Base-by-base conservation (phyloP, 1,284 basidiomycete species). In the Ceratobasidium sp. region DNA sequence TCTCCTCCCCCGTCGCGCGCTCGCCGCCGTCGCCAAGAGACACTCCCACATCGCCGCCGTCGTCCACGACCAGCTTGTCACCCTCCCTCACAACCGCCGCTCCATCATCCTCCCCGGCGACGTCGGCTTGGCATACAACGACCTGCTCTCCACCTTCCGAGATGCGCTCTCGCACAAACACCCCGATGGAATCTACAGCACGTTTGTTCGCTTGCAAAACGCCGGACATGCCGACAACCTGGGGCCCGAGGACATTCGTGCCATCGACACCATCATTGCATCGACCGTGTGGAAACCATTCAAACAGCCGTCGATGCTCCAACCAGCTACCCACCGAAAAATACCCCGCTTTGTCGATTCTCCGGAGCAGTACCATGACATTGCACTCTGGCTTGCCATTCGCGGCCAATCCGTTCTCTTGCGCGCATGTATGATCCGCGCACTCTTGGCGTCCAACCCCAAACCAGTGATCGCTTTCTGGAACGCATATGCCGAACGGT, bases 181-280 rank as follows among this genome's bases (percentile, higher is more conserved):
- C 45, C 9, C 34, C n/a, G 32, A 21, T 36, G 12, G 6, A 14
- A 32, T 65, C 32, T 65, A 46, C 26, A 39, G 30, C 14, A 3
- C 18, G 3, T 53, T 65, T 45, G 21, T 43, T 21, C 36, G 41
- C 18, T 18, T 65, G 21, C 26, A 34, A 26, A 18, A 65, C n/a
- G 62, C 62, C 12, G 62, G 62, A 3, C 62, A 65, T 18, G 62
- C 48, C 48, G 62, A 53, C 34, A 4, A 65, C 32, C 46, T 65
- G 5, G 30, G 46, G 3, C 28, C 26, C 18, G 28, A 48, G 28
- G 62, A 65, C 32, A 26, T 65, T 12, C 18, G 28, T 6, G 36
- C 45, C 14, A 48, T 65, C 10, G 62, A 65, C 36, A 45, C 2
- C 12, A 32, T 48, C 1, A 50, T 65, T 26, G 62, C 62, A 5